Conservation (phyloP, 2,329 filamentous ascomycete species). For the Hymenoscyphus fructigenus region DNA sequence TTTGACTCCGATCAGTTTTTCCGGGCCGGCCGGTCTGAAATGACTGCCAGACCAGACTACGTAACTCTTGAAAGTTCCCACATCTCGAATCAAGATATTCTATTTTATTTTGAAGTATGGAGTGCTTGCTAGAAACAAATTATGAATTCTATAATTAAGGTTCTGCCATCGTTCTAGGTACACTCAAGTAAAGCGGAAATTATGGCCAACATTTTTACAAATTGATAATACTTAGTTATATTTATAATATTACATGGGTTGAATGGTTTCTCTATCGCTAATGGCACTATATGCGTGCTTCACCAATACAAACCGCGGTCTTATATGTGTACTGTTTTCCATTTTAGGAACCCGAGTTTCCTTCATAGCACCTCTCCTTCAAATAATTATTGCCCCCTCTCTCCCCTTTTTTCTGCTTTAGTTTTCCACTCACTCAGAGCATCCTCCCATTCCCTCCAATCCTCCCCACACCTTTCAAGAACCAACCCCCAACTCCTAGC, state of each 20-base stretch:
- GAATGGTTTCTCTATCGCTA: not conserved
- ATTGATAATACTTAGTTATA: not conserved
- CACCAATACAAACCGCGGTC: not conserved
- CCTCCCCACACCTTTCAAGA: constrained; percentile 68
- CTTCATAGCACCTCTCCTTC: not conserved
- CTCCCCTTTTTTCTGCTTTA: constrained; percentile 32
- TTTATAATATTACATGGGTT: not conserved
- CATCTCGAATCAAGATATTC: too few relatives aligned
- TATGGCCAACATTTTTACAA: not conserved
- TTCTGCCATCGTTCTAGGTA: too few relatives aligned
- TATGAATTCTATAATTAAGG: too few relatives aligned
- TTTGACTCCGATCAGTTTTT: too few relatives aligned
- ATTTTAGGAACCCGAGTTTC: not conserved
- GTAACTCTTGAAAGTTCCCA: too few relatives aligned
- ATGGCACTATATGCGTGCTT: not conserved
- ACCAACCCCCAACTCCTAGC: constrained; percentile 79
- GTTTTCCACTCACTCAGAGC: constrained; percentile 60
- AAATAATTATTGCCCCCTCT: constrained; percentile 14
- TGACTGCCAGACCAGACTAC: too few relatives aligned
- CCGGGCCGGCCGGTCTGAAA: too few relatives aligned
- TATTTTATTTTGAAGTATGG: too few relatives aligned
- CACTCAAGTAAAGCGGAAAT: too few relatives aligned
- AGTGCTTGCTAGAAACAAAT: too few relatives aligned
- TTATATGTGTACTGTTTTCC: not conserved
- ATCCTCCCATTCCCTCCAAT: constrained; percentile 60